Evolutionary conservation across 805 yeast genomes (phyloP).

Genomic region (Wickerhamiella dianesei): DNA sequence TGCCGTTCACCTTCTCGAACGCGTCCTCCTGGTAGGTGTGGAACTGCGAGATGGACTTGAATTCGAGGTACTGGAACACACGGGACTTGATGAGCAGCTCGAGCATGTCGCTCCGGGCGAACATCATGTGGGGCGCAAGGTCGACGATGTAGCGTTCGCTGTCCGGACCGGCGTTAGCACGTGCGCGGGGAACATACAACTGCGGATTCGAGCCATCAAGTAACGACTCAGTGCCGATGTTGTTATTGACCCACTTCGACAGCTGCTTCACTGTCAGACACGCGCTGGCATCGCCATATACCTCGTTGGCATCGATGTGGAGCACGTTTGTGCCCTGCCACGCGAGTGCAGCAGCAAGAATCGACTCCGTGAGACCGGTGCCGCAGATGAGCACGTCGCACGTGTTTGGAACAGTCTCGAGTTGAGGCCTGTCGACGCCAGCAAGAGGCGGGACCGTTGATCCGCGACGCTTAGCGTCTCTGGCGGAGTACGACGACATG

Average conservation of each 20-base stretch:
- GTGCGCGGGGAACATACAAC: conserved; percentile 58
- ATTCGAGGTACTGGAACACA: conserved; percentile 83
- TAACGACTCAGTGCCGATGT: conserved; percentile 29
- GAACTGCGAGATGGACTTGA: conserved; percentile 74
- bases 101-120: conserved; percentile 80
- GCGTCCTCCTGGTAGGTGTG: conserved; percentile 90
- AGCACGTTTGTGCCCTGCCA: conserved; percentile 97
- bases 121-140: conserved; percentile 70
- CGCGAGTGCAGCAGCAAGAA: conserved; percentile 83
- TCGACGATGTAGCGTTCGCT: conserved; percentile 57
- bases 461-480: conserved; percentile 27
- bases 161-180: conserved; percentile 23
- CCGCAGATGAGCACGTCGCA: conserved; percentile 88
- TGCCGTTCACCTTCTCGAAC: conserved; percentile 71
- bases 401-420: conserved; percentile 35
- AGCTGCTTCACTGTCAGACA: conserved; percentile 79
- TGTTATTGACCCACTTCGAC: conserved; percentile 65
- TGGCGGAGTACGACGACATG: conserved; percentile 31
- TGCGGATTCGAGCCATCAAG: conserved; percentile 49
- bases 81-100: conserved; percentile 67
- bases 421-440: conserved; percentile 25
- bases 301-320: conserved; percentile 71
- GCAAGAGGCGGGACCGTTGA: conserved; percentile 29
- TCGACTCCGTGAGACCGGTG: conserved; percentile 79
- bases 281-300: conserved; percentile 82